Conservation (phyloP, 768 basidiomycete genomes). For the Chalciporus pseudorubinellus region DNA sequence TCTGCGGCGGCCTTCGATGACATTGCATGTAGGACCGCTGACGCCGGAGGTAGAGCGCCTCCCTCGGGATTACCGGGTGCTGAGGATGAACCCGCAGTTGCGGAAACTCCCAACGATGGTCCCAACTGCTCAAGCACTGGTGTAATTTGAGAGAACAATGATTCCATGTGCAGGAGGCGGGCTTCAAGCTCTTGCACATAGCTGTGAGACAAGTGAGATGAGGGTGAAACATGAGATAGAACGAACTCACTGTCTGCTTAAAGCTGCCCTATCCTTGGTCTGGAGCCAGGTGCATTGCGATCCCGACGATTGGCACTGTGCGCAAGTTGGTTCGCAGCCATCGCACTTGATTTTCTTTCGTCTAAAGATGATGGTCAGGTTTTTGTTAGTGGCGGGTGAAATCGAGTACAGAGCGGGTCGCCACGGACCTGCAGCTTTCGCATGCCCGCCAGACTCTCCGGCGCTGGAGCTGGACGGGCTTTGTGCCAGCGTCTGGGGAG, state of each 20-base stretch:
- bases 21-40: constrained; percentile 34
- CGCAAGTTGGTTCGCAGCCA: constrained; percentile 82
- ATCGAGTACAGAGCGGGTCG: constrained; percentile 1
- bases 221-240: constrained; percentile 6
- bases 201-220: constrained; percentile 37
- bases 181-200: constrained; percentile 93
- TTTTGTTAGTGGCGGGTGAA: constrained; percentile 15
- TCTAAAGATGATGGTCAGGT: constrained; percentile 38
- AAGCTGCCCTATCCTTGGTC: constrained; percentile 86
- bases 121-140: constrained; percentile 75
- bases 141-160: constrained; percentile 77
- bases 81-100: constrained; percentile 33
- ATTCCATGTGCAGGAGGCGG: constrained; percentile 84
- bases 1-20: constrained; percentile 38
- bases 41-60: constrained; percentile 21
- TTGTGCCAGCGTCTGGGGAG: constrained; percentile 55
- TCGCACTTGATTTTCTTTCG: constrained; percentile 95
- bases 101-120: constrained; percentile 46
- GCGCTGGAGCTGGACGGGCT: constrained; percentile 76
- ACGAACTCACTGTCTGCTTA: constrained; percentile 78
- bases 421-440: constrained; percentile 77
- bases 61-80: constrained; percentile 13
- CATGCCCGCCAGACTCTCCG: constrained; percentile 85
- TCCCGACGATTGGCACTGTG: constrained; percentile 71
- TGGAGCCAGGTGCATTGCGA: constrained; percentile 87